Evolutionary conservation across 495 filamentous ascomycete species (phyloP).

Genomic region (Hyaloscypha hepaticicola): DNA sequence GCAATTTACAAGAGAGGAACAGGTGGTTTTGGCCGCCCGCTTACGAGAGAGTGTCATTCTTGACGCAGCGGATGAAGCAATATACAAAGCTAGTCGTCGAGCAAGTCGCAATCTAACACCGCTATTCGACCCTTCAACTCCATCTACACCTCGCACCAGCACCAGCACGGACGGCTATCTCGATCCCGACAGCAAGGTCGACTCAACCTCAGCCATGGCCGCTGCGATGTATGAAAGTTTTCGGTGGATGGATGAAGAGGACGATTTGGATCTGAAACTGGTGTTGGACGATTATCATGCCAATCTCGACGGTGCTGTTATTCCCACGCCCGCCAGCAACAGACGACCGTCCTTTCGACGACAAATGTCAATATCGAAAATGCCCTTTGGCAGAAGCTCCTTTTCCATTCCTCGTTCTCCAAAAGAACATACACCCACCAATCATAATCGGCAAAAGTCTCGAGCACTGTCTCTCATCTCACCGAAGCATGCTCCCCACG

Average conservation of each 20-base stretch:
- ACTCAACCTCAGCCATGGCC: slow-evolving; percentile 19
- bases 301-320: slow-evolving; percentile 39
- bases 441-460: slow-evolving; percentile 44
- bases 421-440: slow-evolving; percentile 10
- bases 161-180: slow-evolving; percentile 1
- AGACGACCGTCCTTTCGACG: slow-evolving; percentile 50
- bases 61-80: slow-evolving; percentile 69
- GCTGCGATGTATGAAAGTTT: slow-evolving; percentile 62
- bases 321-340: slow-evolving; percentile 41
- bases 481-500: slow-evolving; percentile 40
- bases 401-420: slow-evolving; percentile 27
- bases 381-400: slow-evolving; percentile 49
- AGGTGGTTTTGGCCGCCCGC: slow-evolving; percentile 56
- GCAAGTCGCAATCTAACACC: slow-evolving; percentile 38
- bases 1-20: slow-evolving; percentile 74
- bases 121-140: slow-evolving; percentile 29
- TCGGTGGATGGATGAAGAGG: slow-evolving; percentile 78
- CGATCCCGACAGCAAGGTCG: slow-evolving; percentile 24
- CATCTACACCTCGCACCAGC: slow-evolving; percentile 17
- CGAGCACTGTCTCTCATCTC: slow-evolving; percentile 48
- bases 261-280: slow-evolving; percentile 69
- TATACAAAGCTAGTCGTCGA: slow-evolving; percentile 50
- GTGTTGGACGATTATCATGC: slow-evolving; percentile 54
- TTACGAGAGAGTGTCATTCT: slow-evolving; percentile 58
- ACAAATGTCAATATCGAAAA: slow-evolving; percentile 52